phyloP scores from a whole-genome alignment of 2,329 filamentous ascomycete genomes.

The Hawksworthiomyces lignivorus region DNA sequence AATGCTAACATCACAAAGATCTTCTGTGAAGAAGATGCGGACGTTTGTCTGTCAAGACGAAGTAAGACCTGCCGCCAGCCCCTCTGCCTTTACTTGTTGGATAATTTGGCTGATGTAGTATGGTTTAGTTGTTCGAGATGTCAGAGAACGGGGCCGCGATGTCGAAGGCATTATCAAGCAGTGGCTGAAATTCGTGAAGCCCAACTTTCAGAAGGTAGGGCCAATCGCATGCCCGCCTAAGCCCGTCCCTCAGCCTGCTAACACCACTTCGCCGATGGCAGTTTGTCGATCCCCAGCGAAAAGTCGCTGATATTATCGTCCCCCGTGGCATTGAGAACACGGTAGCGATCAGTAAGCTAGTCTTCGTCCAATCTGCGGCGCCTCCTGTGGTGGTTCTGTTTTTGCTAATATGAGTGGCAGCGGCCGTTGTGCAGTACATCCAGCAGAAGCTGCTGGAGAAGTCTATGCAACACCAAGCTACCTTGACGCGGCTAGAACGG shows the following conservation, averaged over 20 bases:
- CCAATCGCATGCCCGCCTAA: no score
- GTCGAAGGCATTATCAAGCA: slow-evolving; percentile 96
- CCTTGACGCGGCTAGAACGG: slow-evolving; percentile 67
- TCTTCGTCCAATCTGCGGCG: background rate
- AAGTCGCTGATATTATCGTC: slow-evolving; percentile 90
- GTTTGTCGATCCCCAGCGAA: slow-evolving; percentile 86
- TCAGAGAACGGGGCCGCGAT: slow-evolving; percentile 80
- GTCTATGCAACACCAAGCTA: slow-evolving; percentile 72
- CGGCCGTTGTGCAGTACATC: slow-evolving; percentile 91
- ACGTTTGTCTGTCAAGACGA: slow-evolving; percentile 84
- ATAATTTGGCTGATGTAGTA: slow-evolving; percentile 10
- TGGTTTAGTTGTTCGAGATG: slow-evolving; percentile 68
- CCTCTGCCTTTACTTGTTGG: slow-evolving; percentile 6
- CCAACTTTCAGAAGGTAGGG: slow-evolving; percentile 77
- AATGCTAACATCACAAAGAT: slow-evolving; percentile 41
- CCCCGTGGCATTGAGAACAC: slow-evolving; percentile 90
- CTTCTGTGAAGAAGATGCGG: slow-evolving; percentile 92
- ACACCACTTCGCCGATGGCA: slow-evolving; percentile 23
- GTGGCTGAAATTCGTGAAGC: slow-evolving; percentile 95
- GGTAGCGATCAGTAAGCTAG: slow-evolving; percentile 67
- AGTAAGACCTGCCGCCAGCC: slow-evolving; percentile 58
- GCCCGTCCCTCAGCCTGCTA: background rate
- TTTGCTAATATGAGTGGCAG: slow-evolving; percentile 31
- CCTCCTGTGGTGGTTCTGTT: no score
- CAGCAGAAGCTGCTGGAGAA: slow-evolving; percentile 81